Percentiles rank a stretch among this genome's conserved stretches.
Conservation (phyloP, 2,329 filamentous ascomycete genomes). For the Colletotrichum melonis region DNA sequence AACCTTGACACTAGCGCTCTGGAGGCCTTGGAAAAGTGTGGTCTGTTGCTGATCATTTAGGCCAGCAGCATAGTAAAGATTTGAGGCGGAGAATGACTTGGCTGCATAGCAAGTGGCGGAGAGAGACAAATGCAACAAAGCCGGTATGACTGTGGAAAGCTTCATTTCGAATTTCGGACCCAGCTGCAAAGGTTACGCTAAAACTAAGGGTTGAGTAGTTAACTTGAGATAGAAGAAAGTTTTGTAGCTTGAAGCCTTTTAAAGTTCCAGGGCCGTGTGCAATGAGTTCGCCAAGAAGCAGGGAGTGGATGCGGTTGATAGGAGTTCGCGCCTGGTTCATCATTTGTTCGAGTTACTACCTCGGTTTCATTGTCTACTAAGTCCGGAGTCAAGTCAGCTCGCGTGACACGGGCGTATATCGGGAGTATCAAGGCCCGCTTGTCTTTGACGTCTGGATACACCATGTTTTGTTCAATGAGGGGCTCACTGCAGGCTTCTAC, state of each 20-base stretch:
- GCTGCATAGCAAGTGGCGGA: background rate
- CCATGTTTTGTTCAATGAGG: background rate
- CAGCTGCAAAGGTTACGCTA: background rate
- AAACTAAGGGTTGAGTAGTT: too few relatives aligned
- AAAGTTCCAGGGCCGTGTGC: background rate
- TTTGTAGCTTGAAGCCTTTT: background rate
- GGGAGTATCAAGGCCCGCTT: background rate
- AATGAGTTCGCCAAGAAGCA: background rate
- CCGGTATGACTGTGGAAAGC: background rate
- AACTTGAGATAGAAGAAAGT: too few relatives aligned
- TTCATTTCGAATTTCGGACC: background rate
- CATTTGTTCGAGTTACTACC: background rate
- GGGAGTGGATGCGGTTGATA: background rate
- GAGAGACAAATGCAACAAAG: background rate
- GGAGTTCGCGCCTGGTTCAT: background rate
- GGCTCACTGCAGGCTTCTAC: background rate
- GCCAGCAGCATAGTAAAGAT: slow-evolving; percentile 43
- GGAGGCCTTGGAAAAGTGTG: slow-evolving; percentile 37
- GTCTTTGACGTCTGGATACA: background rate
- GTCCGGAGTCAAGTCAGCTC: background rate
- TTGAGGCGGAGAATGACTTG: slow-evolving; percentile 39
- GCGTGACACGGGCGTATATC: background rate
- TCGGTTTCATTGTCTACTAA: background rate
- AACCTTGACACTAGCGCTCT: slow-evolving; percentile 13
- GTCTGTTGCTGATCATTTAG: slow-evolving; percentile 37